Base-by-base conservation (phyloP, 2,329 filamentous ascomycete genomes). In the Ceratocystis cacaofunesta region DNA sequence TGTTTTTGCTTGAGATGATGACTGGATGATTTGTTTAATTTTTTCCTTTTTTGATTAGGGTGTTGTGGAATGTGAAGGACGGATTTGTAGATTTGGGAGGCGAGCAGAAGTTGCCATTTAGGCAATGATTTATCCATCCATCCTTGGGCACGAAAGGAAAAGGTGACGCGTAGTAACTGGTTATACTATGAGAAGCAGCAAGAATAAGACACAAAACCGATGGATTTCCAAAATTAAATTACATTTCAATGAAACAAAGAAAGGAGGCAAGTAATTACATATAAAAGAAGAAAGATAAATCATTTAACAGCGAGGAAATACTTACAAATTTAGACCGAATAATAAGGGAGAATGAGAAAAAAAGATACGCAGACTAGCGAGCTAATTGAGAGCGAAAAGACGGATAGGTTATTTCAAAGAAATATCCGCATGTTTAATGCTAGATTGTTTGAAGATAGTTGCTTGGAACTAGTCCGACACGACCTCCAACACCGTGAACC, bases 401-500 rank as follows among this genome's bases (percentile, higher is more conserved):
- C 12, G 15, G n/a, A 36, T 36, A 19, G 52, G 41, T 44, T 46
- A 10, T 5, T 25, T 36, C 43, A 58, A 4, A 22, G 30, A 50
- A 58, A 36, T 22, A 65, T 25, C 41, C 10, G n/a, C 5, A 62
- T 36, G n/a, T 50, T 30, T 36, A 32, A 28, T 22, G 32, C 43
- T 58, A 67, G 19, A 68, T 62, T 57, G 79, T 76, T 73, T 85
- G 81, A 67, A 87, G 77, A 70, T 87, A 87, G 72, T 87, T 87
- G 74, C 85, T 87, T 69, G 85, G 85, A 69, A 87, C 84, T 72
- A 87, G 78, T 68, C 85, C 85, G 66, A 80, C 73, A 62, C 76
- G 79, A 62, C 81, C 84, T 68, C 80, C 82, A 69, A 81, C 80
- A 28, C 86, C 86, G 58, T 92, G 89, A 50, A 96, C 84, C 75